Conservation (phyloP, 805 yeast species). For the Kodamaea jinghongensis region DNA sequence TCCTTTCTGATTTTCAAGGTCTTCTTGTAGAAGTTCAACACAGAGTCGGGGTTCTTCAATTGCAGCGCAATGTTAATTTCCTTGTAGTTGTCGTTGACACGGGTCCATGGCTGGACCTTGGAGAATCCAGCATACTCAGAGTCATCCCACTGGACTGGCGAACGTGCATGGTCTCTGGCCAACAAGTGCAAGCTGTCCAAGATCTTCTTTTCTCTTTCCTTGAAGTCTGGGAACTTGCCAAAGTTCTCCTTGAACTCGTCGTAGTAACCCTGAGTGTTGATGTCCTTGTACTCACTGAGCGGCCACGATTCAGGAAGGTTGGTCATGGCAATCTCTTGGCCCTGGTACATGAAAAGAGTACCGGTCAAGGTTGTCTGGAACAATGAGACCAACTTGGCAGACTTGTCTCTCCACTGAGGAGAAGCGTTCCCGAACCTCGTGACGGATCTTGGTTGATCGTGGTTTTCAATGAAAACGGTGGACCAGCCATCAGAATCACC, state of each 20-base stretch:
- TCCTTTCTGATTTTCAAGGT: conserved; percentile 43
- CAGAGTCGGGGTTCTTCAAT: conserved; percentile 43
- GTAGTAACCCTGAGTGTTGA: conserved; percentile 45
- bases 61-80: conserved; percentile 50
- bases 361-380: conserved; percentile 50
- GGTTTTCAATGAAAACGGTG: conserved; percentile 54
- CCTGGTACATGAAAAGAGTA: conserved; percentile 56
- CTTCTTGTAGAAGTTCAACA: conserved; percentile 45
- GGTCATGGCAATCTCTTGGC: conserved; percentile 59
- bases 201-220: conserved; percentile 23
- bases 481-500: conserved; percentile 56
- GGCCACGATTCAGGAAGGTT: conserved; percentile 48
- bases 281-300: conserved; percentile 49
- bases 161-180: conserved; percentile 54
- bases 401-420: conserved; percentile 23
- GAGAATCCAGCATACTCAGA: conserved; percentile 48
- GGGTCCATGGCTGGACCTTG: conserved; percentile 51
- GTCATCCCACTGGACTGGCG: conserved; percentile 56
- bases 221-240: conserved; percentile 20
- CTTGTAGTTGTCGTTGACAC: conserved; percentile 47
- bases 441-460: conserved; percentile 55
- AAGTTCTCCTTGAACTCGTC: conserved; percentile 26
- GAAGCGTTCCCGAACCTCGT: conserved; percentile 50
- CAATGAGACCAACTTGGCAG: conserved; percentile 49
- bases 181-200: conserved; percentile 34